Percentiles rank a stretch among this genome's conserved stretches.
phyloP scores from a whole-genome alignment of 2,329 filamentous ascomycete genomes.

The Alternaria angustiovoidea region DNA sequence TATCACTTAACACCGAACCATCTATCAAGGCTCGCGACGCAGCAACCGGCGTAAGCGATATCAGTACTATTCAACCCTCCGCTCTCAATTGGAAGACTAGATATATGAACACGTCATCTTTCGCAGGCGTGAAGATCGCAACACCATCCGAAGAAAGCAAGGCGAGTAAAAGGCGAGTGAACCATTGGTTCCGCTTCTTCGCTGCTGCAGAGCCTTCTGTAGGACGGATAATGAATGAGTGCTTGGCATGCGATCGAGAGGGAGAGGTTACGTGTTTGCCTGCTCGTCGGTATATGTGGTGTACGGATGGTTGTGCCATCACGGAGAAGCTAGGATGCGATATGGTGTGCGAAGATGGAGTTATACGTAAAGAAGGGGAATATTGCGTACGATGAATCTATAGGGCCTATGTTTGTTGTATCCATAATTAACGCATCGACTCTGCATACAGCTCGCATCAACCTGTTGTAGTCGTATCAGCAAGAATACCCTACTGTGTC shows the following conservation, averaged over 20 bases:
- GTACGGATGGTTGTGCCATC: not conserved
- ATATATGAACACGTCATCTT: not conserved
- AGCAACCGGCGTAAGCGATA: not conserved
- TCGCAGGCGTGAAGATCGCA: not conserved
- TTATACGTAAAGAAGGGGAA: not conserved
- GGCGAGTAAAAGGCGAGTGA: not conserved
- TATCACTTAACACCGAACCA: not conserved
- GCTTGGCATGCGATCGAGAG: conserved; percentile 1
- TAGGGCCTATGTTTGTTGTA: not conserved
- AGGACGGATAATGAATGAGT: not conserved
- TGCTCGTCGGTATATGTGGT: not conserved
- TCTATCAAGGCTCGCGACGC: not conserved
- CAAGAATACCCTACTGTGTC: not conserved
- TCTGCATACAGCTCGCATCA: not conserved
- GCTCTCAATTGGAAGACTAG: not conserved
- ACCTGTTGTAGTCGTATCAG: not conserved
- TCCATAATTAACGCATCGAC: not conserved
- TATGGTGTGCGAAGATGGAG: not conserved
- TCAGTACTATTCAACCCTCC: not conserved
- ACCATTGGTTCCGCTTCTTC: not conserved
- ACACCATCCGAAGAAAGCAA: not conserved
- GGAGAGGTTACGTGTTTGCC: conserved; percentile 6
- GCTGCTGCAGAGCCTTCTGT: not conserved
- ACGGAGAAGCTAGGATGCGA: not conserved
- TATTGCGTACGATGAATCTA: conserved; percentile 5